Evolutionary conservation across 2,329 filamentous ascomycete genomes (phyloP).

Genomic region (Monosporascus sp.): DNA sequence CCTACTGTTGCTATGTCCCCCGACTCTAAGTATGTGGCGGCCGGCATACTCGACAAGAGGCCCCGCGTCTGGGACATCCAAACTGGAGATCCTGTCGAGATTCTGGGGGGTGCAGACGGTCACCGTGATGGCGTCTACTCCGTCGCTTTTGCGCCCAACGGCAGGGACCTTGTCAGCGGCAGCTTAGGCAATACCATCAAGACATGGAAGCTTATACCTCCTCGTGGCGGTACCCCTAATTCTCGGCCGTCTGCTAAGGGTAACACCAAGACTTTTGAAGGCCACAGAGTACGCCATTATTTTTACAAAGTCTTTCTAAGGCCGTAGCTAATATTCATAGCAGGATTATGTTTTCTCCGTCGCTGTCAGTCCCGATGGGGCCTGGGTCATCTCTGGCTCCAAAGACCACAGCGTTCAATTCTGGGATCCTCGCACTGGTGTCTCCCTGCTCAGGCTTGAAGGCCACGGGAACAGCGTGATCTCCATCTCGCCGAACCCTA

Average conservation of each 20-base stretch:
- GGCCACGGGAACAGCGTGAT: constrained; percentile 99
- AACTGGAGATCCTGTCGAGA: constrained; percentile 79
- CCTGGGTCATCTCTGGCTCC: constrained; percentile 94
- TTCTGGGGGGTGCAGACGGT: constrained; percentile 85
- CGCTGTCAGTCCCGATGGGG: constrained; percentile 88
- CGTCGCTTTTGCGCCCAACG: constrained; percentile 91
- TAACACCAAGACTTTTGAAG: constrained; percentile 94
- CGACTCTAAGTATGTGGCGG: constrained; percentile 88
- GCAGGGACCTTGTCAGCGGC: constrained; percentile 87
- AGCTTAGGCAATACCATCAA: constrained; percentile 98
- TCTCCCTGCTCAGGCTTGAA: constrained; percentile 95
- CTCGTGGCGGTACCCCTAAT: constrained; percentile 57
- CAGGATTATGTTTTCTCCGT: constrained; percentile 96
- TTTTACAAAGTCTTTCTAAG: not conserved
- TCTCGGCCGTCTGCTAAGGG: constrained; percentile 76
- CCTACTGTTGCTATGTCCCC: constrained; percentile 97
- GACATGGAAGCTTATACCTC: constrained; percentile 89
- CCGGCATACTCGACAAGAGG: constrained; percentile 93
- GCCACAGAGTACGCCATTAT: constrained; percentile 69
- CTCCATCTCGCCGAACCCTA: constrained; percentile 89
- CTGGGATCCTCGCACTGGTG: constrained; percentile 91
- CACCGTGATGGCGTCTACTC: constrained; percentile 97
- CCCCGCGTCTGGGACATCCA: constrained; percentile 94
- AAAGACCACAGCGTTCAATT: constrained; percentile 98
- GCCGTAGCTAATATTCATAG: not conserved